Evolutionary conservation across 1,284 basidiomycete genomes (phyloP), one percentile per base, ranked within the genome.

Genomic region (Pseudozyma tsukubaensis): DNA sequence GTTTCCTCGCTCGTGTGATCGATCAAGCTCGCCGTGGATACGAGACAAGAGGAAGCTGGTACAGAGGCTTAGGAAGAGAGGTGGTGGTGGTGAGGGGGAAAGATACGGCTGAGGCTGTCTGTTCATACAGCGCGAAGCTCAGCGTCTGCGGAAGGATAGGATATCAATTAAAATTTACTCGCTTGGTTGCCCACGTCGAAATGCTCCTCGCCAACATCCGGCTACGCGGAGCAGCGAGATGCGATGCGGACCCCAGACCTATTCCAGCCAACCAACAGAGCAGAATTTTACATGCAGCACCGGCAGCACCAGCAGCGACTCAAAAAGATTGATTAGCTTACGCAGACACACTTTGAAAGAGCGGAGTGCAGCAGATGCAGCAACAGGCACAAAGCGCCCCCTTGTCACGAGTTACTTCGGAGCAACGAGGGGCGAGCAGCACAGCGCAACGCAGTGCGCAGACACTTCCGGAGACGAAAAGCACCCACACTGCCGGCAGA

Each of bases 21-120:
- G 34, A 48, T 24, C 55, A 57, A 52, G 56, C 45, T 60, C 50
- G 51, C 59, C 50, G 32, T 54, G 35, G 59, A 51, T 49, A 35
- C 37, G 35, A 45, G 52, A 44, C 18, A 29, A 45, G 29, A 45
- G 34, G 37, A 32, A 50, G 47, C 39, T 16, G 42, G 40, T 34
- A 48, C 34, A 43, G 47, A 35, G 43, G 42, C 45, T 14, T 18
- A 19, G 42, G 49, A 44, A n/a, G 29, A 16, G 47, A 12, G 13
- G 14, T 60, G 51, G 19, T 54, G 51, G 47, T 61, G 47, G 59
- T 34, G 37, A 14, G 16, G 34, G 40, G 16, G 43, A 35, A 16
- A 36, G 24, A 13, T 12, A 10, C 37, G 16, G 9, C 18, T 18
- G 32, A 14, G 45, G 24, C 3, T 29, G n/a, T n/a, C n/a, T n/a